These are phyloP conservation scores for Gelatoporia subvermispora DNA, from an alignment of 768 basidiomycete species.

Conservation along the genomic window DNA sequence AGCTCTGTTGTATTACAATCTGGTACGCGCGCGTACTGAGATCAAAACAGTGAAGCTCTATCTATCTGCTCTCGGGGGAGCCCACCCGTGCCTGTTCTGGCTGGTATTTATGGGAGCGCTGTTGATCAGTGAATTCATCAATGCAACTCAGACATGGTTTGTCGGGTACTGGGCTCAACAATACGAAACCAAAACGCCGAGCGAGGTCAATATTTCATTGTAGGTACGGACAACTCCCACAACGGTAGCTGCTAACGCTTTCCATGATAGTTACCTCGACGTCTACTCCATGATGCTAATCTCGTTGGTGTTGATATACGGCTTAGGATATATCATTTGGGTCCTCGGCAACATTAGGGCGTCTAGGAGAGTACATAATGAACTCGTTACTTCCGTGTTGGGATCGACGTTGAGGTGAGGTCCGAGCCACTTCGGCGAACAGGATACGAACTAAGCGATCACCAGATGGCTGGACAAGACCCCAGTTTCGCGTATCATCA, in stretches of 20 bases:
- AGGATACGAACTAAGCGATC: not conserved
- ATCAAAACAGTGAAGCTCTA: constrained; percentile 24
- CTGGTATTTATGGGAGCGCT: constrained; percentile 14
- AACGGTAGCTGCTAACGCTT: not conserved
- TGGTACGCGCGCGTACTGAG: not conserved
- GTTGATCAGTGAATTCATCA: constrained; percentile 10
- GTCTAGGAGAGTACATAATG: constrained; percentile 27
- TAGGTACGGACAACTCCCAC: constrained; percentile 10
- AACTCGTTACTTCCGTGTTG: constrained; percentile 24
- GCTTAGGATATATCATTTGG: constrained; percentile 17
- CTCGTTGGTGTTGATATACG: constrained; percentile 14
- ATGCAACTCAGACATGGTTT: constrained; percentile 27
- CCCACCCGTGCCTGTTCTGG: constrained; percentile 24
- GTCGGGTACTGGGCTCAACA: constrained; percentile 33
- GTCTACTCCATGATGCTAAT: constrained; percentile 20
- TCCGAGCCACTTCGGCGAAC: not conserved
- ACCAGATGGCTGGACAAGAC: constrained; percentile 41
- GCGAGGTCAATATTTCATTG: constrained; percentile 27
- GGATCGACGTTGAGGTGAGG: constrained; percentile 26
- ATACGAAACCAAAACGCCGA: constrained; percentile 24
- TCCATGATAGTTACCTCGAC: constrained; percentile 22
- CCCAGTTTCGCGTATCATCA: constrained; percentile 44
- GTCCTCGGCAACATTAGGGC: constrained; percentile 26
- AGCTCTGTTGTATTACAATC: constrained; percentile 5
- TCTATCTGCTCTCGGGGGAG: constrained; percentile 23